These are phyloP conservation scores for Lablab purpureus DNA, from an alignment of 306 rosid species.

Conservation along the genomic window DNA sequence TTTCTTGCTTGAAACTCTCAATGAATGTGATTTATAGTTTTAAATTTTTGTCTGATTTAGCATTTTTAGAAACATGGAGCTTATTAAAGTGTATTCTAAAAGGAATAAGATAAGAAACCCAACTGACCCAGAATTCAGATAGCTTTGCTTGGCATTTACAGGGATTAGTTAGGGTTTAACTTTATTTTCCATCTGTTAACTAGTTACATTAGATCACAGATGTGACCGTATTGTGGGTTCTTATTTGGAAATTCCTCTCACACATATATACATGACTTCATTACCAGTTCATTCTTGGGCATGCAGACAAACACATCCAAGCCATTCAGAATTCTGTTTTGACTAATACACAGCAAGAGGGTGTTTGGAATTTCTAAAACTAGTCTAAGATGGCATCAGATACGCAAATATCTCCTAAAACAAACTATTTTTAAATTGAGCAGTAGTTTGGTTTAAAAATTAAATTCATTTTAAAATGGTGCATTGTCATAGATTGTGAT, in stretches of 20 bases:
- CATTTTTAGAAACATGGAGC: no score
- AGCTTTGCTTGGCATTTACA: no score
- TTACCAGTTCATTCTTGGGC: neutral
- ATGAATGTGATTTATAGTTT: neutral
- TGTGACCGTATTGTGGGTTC: neutral
- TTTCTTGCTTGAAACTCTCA: constrained; percentile 13
- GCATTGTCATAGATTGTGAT: neutral
- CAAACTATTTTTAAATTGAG: neutral
- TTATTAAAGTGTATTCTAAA: no score
- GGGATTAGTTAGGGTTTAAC: neutral
- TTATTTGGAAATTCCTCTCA: neutral
- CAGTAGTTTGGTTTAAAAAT: neutral
- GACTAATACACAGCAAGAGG: neutral
- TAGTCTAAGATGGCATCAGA: neutral
- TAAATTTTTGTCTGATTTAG: no score
- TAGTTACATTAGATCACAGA: neutral
- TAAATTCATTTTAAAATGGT: neutral
- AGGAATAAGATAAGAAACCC: no score
- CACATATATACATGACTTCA: neutral
- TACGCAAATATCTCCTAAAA: neutral
- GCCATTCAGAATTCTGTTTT: neutral
- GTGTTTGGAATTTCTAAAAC: neutral
- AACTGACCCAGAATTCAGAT: no score
- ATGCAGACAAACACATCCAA: neutral
- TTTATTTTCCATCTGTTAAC: neutral